Evolutionary conservation across 2,329 filamentous ascomycete species (phyloP).

Genomic region (Cordyceps tenuipes): DNA sequence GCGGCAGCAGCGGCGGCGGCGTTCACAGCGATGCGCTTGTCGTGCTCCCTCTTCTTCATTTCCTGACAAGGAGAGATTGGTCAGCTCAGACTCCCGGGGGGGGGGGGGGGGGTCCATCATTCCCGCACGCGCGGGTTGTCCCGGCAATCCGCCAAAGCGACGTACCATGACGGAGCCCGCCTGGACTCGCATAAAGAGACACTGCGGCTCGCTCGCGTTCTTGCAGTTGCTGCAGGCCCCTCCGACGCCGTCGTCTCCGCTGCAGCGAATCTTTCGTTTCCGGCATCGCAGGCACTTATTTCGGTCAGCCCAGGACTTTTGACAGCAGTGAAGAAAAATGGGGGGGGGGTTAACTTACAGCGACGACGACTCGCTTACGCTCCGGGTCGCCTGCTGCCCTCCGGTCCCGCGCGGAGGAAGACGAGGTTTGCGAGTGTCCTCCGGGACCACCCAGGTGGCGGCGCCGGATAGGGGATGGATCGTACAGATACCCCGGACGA

Average conservation of each 20-base stretch:
- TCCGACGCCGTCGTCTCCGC: constrained; percentile 72
- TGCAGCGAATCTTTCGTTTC: constrained; percentile 91
- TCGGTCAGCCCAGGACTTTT: not conserved
- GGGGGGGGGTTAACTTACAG: not conserved
- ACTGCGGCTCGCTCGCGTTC: constrained; percentile 60
- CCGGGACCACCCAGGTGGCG: not conserved
- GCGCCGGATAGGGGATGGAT: not conserved
- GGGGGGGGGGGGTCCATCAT: too few species aligned
- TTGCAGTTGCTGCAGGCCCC: constrained; percentile 76
- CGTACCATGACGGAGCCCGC: not conserved
- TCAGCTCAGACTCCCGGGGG: too few species aligned
- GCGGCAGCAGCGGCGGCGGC: not conserved
- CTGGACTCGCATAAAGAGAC: constrained; percentile 72
- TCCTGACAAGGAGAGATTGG: too few species aligned
- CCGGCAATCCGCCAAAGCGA: too few species aligned
- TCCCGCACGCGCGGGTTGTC: too few species aligned
- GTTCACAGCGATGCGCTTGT: not conserved
- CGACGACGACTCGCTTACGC: not conserved
- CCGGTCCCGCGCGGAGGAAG: not conserved
- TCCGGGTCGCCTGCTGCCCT: not conserved
- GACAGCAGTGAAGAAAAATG: too few species aligned
- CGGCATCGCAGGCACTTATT: constrained; percentile 80
- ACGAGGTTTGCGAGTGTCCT: too few species aligned
- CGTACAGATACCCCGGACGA: not conserved
- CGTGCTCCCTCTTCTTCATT: not conserved